phyloP scores from a whole-genome alignment of 805 yeast genomes.

The Barnettozyma wickerhamii region DNA sequence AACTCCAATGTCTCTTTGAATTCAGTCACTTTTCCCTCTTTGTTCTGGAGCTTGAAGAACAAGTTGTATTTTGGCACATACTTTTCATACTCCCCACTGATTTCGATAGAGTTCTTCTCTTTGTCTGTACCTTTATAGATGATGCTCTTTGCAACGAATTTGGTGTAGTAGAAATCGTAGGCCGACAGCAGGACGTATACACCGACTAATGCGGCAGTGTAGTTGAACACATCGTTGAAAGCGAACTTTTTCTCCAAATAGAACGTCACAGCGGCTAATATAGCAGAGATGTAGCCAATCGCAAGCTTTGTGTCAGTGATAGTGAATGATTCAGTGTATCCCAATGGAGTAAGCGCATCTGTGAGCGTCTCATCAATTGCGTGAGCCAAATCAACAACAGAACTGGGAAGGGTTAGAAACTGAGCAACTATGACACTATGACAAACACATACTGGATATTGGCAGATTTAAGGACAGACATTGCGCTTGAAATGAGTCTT shows the following conservation, averaged over 20 bases:
- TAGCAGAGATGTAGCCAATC: conserved; percentile 46
- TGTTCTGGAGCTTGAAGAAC: conserved; percentile 27
- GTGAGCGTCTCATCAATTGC: conserved; percentile 16
- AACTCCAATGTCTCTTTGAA: conserved; percentile 25
- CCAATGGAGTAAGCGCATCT: conserved; percentile 23
- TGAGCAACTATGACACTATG: background rate
- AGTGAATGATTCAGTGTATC: conserved; percentile 38
- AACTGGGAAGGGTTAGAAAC: conserved; percentile 10
- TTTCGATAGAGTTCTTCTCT: conserved; percentile 27
- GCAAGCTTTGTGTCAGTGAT: conserved; percentile 44
- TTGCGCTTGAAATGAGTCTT: conserved; percentile 1
- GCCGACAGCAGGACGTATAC: conserved; percentile 37
- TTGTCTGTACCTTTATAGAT: conserved; percentile 38
- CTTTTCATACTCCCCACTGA: conserved; percentile 32
- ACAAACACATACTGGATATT: conserved; percentile 11
- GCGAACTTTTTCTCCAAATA: conserved; percentile 44
- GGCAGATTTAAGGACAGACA: conserved; percentile 14
- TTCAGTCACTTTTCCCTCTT: conserved; percentile 13
- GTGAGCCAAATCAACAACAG: conserved; percentile 15
- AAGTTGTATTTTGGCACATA: conserved; percentile 43
- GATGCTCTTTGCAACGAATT: conserved; percentile 36
- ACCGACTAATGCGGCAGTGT: conserved; percentile 37
- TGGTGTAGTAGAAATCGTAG: conserved; percentile 34
- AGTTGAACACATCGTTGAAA: conserved; percentile 37
- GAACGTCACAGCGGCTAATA: conserved; percentile 45